Conservation (phyloP, 2,329 filamentous ascomycete species). For the Ramichloridium luteum region DNA sequence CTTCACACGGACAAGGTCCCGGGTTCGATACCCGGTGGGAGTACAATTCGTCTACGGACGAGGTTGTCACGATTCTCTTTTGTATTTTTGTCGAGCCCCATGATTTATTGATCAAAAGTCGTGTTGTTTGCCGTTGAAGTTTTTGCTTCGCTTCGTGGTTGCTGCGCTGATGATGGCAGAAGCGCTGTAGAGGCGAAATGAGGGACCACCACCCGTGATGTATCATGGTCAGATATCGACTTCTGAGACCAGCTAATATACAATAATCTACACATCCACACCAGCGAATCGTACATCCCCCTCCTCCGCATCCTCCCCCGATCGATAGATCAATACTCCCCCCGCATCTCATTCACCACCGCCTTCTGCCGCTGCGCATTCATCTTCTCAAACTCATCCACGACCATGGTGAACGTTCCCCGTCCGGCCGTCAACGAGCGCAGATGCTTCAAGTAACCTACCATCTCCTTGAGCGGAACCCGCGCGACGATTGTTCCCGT, state of each 20-base stretch:
- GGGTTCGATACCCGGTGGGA: conserved; percentile 20
- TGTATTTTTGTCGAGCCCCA: not conserved
- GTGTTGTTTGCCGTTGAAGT: too few species aligned
- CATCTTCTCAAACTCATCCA: conserved; percentile 60
- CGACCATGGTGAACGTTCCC: conserved; percentile 62
- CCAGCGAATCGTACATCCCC: too few species aligned
- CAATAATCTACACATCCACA: too few species aligned
- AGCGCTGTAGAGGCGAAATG: too few species aligned
- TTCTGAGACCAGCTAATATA: too few species aligned
- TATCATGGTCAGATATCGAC: too few species aligned
- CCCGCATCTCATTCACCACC: conserved; percentile 33
- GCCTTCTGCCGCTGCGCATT: conserved; percentile 46
- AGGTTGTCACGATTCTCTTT: too few species aligned
- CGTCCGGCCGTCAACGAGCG: conserved; percentile 79
- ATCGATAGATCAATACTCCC: conserved; percentile 16
- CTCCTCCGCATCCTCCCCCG: conserved; percentile 2
- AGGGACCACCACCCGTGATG: too few species aligned
- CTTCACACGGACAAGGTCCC: conserved; percentile 20
- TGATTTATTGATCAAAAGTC: conserved; percentile 1
- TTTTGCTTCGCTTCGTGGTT: too few species aligned
- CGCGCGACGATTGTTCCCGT: conserved; percentile 58
- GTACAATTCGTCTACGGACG: conserved; percentile 1
- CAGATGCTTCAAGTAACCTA: conserved; percentile 82
- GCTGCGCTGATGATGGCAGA: too few species aligned
- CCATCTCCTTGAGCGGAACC: conserved; percentile 92